Base-by-base conservation (phyloP, 441 rosid species). In the Populus hybrid region DNA sequence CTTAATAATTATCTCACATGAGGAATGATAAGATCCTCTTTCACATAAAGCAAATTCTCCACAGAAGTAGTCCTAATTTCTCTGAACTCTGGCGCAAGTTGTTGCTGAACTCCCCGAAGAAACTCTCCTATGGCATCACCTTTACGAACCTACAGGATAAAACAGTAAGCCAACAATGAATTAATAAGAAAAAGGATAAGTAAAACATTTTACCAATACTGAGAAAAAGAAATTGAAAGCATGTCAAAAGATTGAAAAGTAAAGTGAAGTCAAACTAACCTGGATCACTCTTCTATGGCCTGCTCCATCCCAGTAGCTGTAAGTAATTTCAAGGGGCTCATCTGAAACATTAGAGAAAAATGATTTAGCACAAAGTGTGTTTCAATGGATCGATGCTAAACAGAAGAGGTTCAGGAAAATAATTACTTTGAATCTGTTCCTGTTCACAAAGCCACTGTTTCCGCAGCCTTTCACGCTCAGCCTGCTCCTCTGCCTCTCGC, bases 261-360 rank as follows among this genome's bases (percentile, higher is more conserved):
- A 11, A 75, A 16, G 66, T 23, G 65, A 63, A 21, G 28, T 23
- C 66, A 21, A 42, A 81, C 90, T 84, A 76, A 82, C 99, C 90
- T 90, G 98, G 82, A 94, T 85, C 80, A 90, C 95, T 79, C 98
- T 87, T 83, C 98, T 91, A 79, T 96, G 99, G 50, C 98, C 99
- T 11, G 97, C 87, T 74, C 99, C 99, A 88, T 96, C 99, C 98
- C 98, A 96, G 82, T 96, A 94, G 81, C 98, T 96, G 89, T 96
- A 96, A 78, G 99, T 96, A 73, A 96, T 96, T 88, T 91, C 74
- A 79, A 96, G 92, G 78, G 98, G 94, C 86, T 96, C 99, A 77
- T 88, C 99, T 96, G 88, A 81, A 78, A 79, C 50, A 80, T 5
- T 71, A 65, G 21, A 59, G 32, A 74, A 46, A 74, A 5, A 36